phyloP scores from a whole-genome alignment of 306 rosid genomes.

The Arachis stenosperma region DNA sequence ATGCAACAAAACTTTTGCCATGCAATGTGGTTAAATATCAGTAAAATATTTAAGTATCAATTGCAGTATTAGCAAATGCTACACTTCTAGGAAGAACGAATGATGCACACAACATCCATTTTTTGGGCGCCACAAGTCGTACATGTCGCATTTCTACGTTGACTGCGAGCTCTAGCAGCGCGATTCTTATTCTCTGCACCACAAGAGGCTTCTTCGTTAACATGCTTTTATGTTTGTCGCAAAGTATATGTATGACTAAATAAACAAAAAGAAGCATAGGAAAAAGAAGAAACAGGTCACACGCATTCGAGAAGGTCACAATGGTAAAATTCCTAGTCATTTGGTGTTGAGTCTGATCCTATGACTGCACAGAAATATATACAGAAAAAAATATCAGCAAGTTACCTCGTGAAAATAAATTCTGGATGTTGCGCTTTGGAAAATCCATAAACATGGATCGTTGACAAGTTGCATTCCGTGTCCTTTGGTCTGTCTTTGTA shows the following conservation, averaged over 20 bases:
- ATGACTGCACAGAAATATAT: conserved; percentile 11
- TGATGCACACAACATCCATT: conserved; percentile 96
- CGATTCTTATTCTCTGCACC: conserved; percentile 86
- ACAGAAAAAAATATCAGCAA: conserved; percentile 11
- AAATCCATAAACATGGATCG: conserved; percentile 91
- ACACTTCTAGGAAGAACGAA: conserved; percentile 81
- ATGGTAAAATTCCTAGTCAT: conserved; percentile 9
- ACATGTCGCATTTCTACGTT: conserved; percentile 79
- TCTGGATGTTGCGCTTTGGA: conserved; percentile 95
- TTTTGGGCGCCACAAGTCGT: conserved; percentile 89
- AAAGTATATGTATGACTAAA: conserved; percentile 14
- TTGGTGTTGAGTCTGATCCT: conserved; percentile 18
- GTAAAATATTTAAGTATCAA: conserved; percentile 39
- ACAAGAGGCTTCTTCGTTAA: conserved; percentile 7
- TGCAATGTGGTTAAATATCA: conserved; percentile 12
- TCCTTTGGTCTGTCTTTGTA: conserved; percentile 56
- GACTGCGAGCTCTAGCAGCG: conserved; percentile 74
- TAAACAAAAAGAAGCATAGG: neutral
- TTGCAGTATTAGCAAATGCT: conserved; percentile 59
- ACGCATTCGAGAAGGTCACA: conserved; percentile 11
- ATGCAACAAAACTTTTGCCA: conserved; percentile 20
- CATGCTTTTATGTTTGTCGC: neutral
- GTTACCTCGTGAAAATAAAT: conserved; percentile 87
- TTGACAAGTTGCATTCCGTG: conserved; percentile 56
- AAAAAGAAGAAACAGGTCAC: neutral